Evolutionary conservation across 257 asterid species (phyloP).

Genomic region (Lavandula angustifolia): DNA sequence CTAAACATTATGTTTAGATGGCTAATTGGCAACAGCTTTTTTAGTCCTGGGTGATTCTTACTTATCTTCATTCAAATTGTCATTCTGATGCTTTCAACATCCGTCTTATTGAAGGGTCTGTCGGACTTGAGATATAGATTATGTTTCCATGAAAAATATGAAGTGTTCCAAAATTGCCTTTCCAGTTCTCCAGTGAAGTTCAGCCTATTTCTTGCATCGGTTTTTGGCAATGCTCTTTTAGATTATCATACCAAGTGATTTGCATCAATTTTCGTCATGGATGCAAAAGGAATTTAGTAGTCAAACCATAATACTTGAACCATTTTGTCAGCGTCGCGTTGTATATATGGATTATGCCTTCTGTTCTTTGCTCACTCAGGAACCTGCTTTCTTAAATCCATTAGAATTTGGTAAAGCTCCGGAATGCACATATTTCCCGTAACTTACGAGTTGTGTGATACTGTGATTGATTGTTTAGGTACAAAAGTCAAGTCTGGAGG

Average conservation of each 20-base stretch:
- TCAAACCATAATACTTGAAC: neutral
- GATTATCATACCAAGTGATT: conserved; percentile 1
- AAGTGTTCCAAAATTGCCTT: neutral
- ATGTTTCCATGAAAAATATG: neutral
- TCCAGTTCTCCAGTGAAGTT: neutral
- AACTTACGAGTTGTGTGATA: neutral
- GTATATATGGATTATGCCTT: neutral
- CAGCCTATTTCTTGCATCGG: neutral
- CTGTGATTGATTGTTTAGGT: conserved; percentile 56
- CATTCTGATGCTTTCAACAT: neutral
- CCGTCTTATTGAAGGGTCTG: conserved; percentile 8
- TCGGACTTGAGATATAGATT: conserved; percentile 8
- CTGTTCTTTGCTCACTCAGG: conserved; percentile 9
- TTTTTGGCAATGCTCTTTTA: neutral
- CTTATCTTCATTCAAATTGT: conserved; percentile 1
- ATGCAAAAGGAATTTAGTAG: neutral
- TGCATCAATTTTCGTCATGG: neutral
- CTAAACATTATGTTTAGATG: neutral
- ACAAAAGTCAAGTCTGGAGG: conserved; percentile 91
- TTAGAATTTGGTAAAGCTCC: neutral
- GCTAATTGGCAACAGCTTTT: conserved; percentile 9
- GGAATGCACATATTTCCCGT: conserved; percentile 14
- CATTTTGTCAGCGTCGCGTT: conserved; percentile 6
- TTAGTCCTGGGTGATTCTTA: neutral
- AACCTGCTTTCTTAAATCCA: neutral